Conservation (phyloP, 176 grass and related monocot species). For the Bromus sterilis region DNA sequence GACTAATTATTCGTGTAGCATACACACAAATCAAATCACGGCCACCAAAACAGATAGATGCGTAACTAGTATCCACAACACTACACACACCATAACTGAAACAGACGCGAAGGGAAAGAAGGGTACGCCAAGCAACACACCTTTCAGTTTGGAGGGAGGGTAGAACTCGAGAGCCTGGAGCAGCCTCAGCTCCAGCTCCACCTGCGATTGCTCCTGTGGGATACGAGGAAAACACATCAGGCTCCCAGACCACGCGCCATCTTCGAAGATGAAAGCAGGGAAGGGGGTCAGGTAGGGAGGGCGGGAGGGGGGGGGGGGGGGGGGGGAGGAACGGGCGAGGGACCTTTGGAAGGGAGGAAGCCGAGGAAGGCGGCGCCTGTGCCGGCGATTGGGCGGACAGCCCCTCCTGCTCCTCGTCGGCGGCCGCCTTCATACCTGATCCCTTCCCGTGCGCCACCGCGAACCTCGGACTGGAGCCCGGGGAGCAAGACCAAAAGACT, state of each 20-base stretch:
- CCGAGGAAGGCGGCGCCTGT: constrained; percentile 63
- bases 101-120: too few relatives aligned
- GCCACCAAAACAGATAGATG: not conserved
- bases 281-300: not conserved
- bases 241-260: not conserved
- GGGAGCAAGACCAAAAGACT: not conserved
- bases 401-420: constrained; percentile 46
- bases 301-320: too few relatives aligned
- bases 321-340: not conserved
- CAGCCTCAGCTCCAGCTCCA: constrained; percentile 57
- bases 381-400: constrained; percentile 42
- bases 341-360: constrained; percentile 67
- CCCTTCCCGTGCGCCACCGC: constrained; percentile 6
- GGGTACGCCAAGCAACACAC: not conserved
- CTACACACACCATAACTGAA: not conserved
- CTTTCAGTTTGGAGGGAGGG: constrained; percentile 60
- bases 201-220: constrained; percentile 59
- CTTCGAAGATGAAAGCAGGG: not conserved
- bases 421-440: constrained; percentile 28
- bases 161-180: constrained; percentile 59
- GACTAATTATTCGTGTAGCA: not conserved
- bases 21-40: not conserved
- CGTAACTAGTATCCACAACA: not conserved
- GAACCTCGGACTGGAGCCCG: not conserved
- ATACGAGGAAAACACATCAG: not conserved